These are phyloP conservation scores for Tulasnella sp. DNA, from an alignment of 768 basidiomycete species.

Conservation along the genomic window DNA sequence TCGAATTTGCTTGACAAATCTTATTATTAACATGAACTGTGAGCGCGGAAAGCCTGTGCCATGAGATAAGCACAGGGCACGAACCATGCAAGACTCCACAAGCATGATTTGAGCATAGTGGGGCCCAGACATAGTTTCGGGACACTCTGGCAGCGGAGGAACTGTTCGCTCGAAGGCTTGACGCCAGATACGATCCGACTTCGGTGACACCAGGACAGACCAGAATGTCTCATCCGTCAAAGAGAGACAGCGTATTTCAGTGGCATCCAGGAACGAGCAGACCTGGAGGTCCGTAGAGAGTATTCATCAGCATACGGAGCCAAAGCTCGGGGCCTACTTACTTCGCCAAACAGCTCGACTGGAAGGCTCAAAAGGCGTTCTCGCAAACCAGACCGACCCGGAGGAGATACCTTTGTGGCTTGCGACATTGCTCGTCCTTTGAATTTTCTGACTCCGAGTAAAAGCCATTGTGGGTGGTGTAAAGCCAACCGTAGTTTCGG, in stretches of 20 bases:
- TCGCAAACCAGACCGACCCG: neutral
- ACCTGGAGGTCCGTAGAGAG: neutral
- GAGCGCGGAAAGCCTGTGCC: neutral
- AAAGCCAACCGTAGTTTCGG: neutral
- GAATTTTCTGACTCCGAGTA: neutral
- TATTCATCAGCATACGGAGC: neutral
- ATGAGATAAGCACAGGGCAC: neutral
- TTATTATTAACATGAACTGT: neutral
- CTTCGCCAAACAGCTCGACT: neutral
- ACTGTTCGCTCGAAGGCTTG: neutral
- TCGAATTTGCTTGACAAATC: neutral
- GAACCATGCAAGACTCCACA: neutral
- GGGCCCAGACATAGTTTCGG: neutral
- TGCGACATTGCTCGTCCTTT: neutral
- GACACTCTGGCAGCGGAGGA: neutral
- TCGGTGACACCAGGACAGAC: neutral
- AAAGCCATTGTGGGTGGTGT: neutral
- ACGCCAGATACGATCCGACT: neutral
- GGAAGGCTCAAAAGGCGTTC: neutral
- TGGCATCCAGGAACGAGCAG: neutral
- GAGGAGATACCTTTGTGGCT: neutral
- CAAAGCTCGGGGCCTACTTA: neutral
- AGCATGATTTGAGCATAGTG: neutral
- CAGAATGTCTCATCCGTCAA: neutral
- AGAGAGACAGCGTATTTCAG: neutral